Base-by-base conservation (phyloP, 805 yeast genomes). In the Henningerozyma blattae region DNA sequence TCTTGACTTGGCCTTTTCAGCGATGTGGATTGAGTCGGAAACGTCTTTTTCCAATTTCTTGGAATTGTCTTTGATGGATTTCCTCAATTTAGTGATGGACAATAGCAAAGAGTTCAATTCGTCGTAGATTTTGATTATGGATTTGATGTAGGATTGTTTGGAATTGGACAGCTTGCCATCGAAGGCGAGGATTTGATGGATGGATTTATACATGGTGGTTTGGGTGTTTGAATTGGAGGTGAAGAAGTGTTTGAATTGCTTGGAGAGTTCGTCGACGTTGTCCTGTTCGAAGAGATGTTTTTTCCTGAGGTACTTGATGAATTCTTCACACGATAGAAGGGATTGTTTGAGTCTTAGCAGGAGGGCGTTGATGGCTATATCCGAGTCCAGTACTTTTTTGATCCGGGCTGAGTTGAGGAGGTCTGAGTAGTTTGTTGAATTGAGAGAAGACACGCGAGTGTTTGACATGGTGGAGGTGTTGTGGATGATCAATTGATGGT, bases 1-100 rank as follows among this genome's bases (percentile, higher is more conserved):
- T 52, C 75, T 76, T 24, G 62, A 46, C 55, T 81, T 83, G 13
- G 96, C 93, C 69, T 89, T 89, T 43, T 84, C 95, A 1, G 94
- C 95, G 28, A 72, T 70, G 36, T 66, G 63, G 32, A 86, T 87
- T 5, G 95, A 75, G 37, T 91, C 97, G 10, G 66, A 50, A 24
- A 86, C 87, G 38, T 80, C 93, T 50, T 81, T 85, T 51, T 91
- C 98, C 45, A 77, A 72, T 32, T 82, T 67, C 47, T 73, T 68
- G 28, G 86, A 84, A 37, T 81, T 82, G 31, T 91, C 97, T 54
- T 91, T 91, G 34, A 76, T 61, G 22, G 67, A 45, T 54, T 87
- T 91, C 44, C 98, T 69, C 41, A 76, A 64, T 39, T 80, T 72
- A 9, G 82, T 67, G 42, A 86, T 74, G 3, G 85, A 73, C 15